phyloP scores from a whole-genome alignment of 2,329 filamentous ascomycete species.

The Trichoderma brevicompactum region DNA sequence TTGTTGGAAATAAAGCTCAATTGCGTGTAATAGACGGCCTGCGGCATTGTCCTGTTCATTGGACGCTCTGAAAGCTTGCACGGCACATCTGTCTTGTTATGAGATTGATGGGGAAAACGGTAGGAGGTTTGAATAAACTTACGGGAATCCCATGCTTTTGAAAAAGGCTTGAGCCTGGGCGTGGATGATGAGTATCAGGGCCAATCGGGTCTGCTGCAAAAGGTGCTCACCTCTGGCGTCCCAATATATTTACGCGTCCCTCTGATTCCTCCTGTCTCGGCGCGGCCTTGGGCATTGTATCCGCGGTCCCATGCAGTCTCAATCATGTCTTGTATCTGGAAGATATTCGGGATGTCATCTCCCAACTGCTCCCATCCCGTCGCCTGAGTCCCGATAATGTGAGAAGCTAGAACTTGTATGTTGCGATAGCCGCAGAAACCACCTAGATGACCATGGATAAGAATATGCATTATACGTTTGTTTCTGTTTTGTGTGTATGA shows the following conservation, averaged over 20 bases:
- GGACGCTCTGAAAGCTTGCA: conserved; percentile 61
- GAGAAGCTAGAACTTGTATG: conserved; percentile 88
- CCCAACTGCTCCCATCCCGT: conserved; percentile 65
- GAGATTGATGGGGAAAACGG: not conserved
- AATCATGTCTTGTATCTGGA: conserved; percentile 83
- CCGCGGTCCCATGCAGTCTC: conserved; percentile 87
- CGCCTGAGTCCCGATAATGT: conserved; percentile 65
- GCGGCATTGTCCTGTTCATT: conserved; percentile 48
- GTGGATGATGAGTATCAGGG: conserved; percentile 1
- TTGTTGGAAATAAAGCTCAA: conserved; percentile 76
- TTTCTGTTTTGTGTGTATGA: not conserved
- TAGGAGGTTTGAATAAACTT: conserved; percentile 38
- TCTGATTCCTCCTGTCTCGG: conserved; percentile 84
- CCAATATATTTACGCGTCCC: conserved; percentile 96
- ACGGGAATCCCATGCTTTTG: conserved; percentile 68
- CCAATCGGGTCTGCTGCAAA: no score
- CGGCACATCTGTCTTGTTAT: conserved; percentile 56
- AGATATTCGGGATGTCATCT: conserved; percentile 70
- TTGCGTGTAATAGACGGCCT: conserved; percentile 63
- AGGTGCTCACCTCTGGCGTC: conserved; percentile 73
- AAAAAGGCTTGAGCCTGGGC: conserved; percentile 80
- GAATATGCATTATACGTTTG: not conserved
- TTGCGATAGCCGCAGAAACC: conserved; percentile 96
- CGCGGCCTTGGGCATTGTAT: conserved; percentile 73
- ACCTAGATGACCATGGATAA: conserved; percentile 51